Conservation (phyloP, 2,329 filamentous ascomycete genomes). For the Neocatenulostroma microsporum region DNA sequence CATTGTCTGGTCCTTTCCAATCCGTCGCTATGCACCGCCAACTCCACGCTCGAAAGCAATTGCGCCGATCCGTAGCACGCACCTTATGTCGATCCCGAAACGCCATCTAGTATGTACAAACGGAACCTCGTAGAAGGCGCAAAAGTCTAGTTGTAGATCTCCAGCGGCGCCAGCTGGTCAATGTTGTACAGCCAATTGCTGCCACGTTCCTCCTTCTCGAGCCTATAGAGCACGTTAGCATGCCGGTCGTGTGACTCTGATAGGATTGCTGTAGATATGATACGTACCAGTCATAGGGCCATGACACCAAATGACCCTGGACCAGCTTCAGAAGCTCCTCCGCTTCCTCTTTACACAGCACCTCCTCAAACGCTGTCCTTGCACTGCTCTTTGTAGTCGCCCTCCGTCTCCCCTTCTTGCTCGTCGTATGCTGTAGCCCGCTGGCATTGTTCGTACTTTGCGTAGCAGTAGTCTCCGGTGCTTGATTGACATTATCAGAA, state of each 20-base stretch:
- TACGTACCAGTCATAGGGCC: constrained; percentile 81
- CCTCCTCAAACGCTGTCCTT: constrained; percentile 60
- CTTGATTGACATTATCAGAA: constrained; percentile 17
- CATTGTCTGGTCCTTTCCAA: too few relatives aligned
- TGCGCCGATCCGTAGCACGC: not conserved
- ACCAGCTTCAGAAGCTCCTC: constrained; percentile 73
- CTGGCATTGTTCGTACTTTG: constrained; percentile 12
- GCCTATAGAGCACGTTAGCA: constrained; percentile 39
- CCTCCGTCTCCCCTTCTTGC: constrained; percentile 54
- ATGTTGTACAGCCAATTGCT: constrained; percentile 97
- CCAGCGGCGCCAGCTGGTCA: constrained; percentile 88
- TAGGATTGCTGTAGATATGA: constrained; percentile 4
- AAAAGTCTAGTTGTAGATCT: constrained; percentile 61
- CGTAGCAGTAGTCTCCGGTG: constrained; percentile 26
- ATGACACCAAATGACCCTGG: constrained; percentile 82
- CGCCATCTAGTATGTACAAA: not conserved
- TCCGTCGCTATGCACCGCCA: constrained; percentile 2
- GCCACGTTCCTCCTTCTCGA: constrained; percentile 80
- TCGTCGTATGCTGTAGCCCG: constrained; percentile 25
- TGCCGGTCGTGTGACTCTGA: not conserved
- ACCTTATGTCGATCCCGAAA: not conserved
- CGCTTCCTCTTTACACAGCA: constrained; percentile 66
- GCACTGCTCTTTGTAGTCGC: constrained; percentile 63
- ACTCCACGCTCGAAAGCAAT: constrained; percentile 1
- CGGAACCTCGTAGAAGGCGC: not conserved